Base-by-base conservation (phyloP, 2,329 filamentous ascomycete species). In the Daldinia sp. region DNA sequence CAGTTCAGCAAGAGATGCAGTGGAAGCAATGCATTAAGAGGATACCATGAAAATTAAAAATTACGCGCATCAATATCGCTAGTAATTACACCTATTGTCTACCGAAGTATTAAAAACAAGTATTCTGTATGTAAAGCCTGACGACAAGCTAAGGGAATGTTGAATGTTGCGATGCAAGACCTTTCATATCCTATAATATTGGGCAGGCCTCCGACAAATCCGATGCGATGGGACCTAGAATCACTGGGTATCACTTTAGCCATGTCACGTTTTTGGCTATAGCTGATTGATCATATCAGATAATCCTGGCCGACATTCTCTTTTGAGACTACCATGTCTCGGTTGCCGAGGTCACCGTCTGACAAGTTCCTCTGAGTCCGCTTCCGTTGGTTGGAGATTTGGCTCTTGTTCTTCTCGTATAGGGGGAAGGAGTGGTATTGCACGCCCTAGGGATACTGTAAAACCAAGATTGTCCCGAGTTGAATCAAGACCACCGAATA, bases 291-390 rank as follows among this genome's bases (percentile, higher is more conserved):
- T 74, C 20, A 85, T 70, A 73, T 86, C 84, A 2, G 83, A 78
- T 33, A 82, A 74, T 18, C 84, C 82, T 35, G 81, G 68, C 83
- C 82, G 15, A 87, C 82, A 48, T 83, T 85, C 74, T 89, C 87
- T 73, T 90, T 87, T 2, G 84, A 84, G 28, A 90, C 75, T 1
- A 87, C 86, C 4, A 89, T 80, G 1, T 87, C 87, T 15, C 83
- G 81, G 3, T 81, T 80, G 1, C 87, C 87, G 15, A 83, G 81
- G 3, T 81, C 79, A 1, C 88, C 83, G 33, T 84, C 81, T 1
- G 67, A 82, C 20, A 82, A 13, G 63, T 42, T 78, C 74, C 28
- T 71, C 60, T 13, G 76, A 67, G 57, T 81, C 79, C 12, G 75
- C 71, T 39, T 75, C 66, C 70, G 80, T 78, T 77, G 80, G 78